These are phyloP conservation scores for Mucor velutinosus DNA, from an alignment of 371 early-diverging fungal species.

Conservation along the genomic window DNA sequence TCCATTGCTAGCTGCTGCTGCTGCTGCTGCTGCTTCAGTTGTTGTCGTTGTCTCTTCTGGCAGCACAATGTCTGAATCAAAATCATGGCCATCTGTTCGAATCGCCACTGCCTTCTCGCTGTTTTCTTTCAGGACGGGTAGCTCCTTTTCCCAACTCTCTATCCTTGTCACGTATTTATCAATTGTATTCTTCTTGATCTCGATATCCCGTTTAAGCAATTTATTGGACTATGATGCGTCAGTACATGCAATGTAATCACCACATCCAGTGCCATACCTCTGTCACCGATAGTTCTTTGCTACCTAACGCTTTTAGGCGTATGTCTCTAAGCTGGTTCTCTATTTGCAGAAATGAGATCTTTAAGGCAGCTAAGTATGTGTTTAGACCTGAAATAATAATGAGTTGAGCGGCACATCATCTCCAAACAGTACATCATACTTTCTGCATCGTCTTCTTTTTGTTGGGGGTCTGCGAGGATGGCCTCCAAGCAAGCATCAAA, in stretches of 20 bases:
- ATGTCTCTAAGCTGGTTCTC: conserved; percentile 34
- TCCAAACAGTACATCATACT: neutral
- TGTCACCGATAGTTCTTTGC: conserved; percentile 28
- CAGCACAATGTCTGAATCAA: conserved; percentile 14
- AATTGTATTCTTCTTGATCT: conserved; percentile 25
- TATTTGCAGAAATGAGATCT: conserved; percentile 28
- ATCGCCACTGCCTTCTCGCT: conserved; percentile 15
- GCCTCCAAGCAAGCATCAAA: conserved; percentile 39
- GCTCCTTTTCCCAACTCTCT: conserved; percentile 23
- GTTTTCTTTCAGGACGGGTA: conserved; percentile 21
- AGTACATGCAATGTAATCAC: neutral
- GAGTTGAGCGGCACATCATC: neutral
- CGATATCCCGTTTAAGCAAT: conserved; percentile 27
- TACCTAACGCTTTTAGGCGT: conserved; percentile 25
- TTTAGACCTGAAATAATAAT: conserved; percentile 10
- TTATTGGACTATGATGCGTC: conserved; percentile 15
- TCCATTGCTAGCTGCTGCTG: neutral
- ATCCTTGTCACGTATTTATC: conserved; percentile 22
- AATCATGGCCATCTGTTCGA: conserved; percentile 17
- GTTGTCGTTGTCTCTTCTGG: neutral
- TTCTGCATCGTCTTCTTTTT: conserved; percentile 18
- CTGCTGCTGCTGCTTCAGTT: neutral
- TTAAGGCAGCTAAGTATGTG: conserved; percentile 16
- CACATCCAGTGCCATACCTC: conserved; percentile 20
- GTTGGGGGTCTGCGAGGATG: conserved; percentile 30